A percentile compares a stretch with the other conserved stretches of the same genome.
These are phyloP conservation scores for Tubosaeta sp. DNA, from an alignment of 768 basidiomycete genomes.

Conservation along the genomic window DNA sequence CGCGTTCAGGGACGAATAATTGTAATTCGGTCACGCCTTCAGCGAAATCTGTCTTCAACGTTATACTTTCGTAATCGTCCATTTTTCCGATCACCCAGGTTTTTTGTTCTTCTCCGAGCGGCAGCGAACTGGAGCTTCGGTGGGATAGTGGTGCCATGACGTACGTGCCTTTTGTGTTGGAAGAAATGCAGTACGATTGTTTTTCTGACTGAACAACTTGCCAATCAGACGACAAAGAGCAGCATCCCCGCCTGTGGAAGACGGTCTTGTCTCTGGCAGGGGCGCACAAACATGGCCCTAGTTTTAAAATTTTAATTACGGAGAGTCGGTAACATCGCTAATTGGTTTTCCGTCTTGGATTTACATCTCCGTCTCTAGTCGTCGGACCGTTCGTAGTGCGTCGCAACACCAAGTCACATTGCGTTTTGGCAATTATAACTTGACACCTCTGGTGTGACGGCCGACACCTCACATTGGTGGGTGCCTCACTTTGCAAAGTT, in stretches of 20 bases:
- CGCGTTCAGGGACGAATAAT: not conserved
- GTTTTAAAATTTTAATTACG: not conserved
- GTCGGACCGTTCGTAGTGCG: not conserved
- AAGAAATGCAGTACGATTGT: not conserved
- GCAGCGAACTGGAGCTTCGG: not conserved
- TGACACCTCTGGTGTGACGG: not conserved
- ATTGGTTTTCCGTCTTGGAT: not conserved
- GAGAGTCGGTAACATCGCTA: not conserved
- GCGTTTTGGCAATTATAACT: not conserved
- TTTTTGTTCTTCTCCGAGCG: not conserved
- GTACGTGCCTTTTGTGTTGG: not conserved
- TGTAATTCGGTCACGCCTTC: not conserved
- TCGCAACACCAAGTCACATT: not conserved
- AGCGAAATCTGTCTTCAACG: not conserved
- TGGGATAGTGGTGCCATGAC: not conserved
- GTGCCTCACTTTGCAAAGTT: not conserved
- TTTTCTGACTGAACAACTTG: not conserved
- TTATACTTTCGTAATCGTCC: slow-evolving; percentile 7
- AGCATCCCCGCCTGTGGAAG: not conserved
- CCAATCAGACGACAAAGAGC: not conserved
- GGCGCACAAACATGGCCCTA: not conserved
- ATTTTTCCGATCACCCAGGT: slow-evolving; percentile 1
- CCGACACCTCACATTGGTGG: not conserved
- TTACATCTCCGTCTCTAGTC: not conserved
- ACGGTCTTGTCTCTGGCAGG: not conserved